Percentiles rank a stretch among this genome's conserved stretches.
Evolutionary conservation across 2,329 filamentous ascomycete species (phyloP).

Genomic region (Phialocephala subalpina): DNA sequence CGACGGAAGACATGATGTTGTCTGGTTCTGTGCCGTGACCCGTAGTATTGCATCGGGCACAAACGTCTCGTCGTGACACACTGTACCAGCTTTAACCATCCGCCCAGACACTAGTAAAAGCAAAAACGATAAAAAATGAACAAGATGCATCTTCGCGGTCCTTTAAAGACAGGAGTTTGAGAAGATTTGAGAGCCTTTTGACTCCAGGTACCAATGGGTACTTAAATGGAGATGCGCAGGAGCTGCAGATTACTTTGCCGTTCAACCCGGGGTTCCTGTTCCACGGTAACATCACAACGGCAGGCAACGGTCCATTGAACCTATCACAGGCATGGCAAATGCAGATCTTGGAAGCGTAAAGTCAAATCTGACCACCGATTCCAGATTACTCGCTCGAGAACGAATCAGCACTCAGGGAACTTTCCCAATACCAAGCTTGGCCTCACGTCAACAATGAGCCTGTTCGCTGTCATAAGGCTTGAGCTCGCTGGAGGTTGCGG

Average conservation of each 20-base stretch:
- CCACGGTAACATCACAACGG: background rate
- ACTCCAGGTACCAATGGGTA: slow-evolving; percentile 4
- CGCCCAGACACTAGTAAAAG: slow-evolving; percentile 1
- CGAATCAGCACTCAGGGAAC: background rate
- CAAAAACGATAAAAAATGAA: slow-evolving; percentile 7
- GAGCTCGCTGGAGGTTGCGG: background rate
- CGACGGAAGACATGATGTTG: slow-evolving; percentile 47
- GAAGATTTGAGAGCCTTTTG: slow-evolving; percentile 16
- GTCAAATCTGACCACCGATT: background rate
- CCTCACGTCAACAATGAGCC: background rate
- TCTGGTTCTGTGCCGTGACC: slow-evolving; percentile 48
- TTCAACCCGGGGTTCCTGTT: background rate
- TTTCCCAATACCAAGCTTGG: background rate
- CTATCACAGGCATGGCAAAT: background rate
- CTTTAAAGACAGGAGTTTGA: background rate
- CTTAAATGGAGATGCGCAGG: background rate
- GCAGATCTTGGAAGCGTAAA: background rate
- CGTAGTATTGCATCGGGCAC: slow-evolving; percentile 51
- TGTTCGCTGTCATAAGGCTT: background rate
- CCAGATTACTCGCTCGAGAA: background rate
- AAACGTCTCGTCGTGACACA: slow-evolving; percentile 35
- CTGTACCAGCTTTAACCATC: background rate
- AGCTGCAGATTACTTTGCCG: background rate
- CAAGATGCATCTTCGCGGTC: slow-evolving; percentile 10
- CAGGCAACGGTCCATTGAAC: background rate